Evolutionary conservation across 352 stramenopile species (phyloP).

Genomic region (Lagenidium giganteum): DNA sequence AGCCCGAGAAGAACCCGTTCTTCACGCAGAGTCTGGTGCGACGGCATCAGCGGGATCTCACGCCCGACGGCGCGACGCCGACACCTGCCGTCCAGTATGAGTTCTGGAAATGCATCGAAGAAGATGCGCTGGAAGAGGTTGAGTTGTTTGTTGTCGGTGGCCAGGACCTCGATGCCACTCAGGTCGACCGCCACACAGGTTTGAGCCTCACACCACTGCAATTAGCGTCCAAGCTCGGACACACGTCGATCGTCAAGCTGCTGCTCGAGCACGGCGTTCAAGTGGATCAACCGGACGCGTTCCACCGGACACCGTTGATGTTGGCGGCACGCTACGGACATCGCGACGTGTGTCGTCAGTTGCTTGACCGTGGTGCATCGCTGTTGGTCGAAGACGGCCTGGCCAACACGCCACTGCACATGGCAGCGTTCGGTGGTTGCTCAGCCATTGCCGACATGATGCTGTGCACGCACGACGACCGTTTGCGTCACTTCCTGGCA

Average conservation of each 20-base stretch:
- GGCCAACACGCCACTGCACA: constrained; percentile 64
- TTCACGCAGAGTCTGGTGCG: constrained; percentile 44
- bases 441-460: constrained; percentile 32
- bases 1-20: constrained; percentile 40
- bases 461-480: constrained; percentile 39
- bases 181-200: constrained; percentile 29
- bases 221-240: constrained; percentile 42
- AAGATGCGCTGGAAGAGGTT: constrained; percentile 32
- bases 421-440: constrained; percentile 53
- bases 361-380: constrained; percentile 34
- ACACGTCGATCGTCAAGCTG: constrained; percentile 32
- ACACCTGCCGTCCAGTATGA: constrained; percentile 19
- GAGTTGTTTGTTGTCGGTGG: constrained; percentile 65
- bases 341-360: constrained; percentile 35
- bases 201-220: constrained; percentile 43
- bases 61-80: constrained; percentile 3
- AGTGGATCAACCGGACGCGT: constrained; percentile 42
- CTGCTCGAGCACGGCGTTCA: constrained; percentile 38
- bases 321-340: constrained; percentile 49
- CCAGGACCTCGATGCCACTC: constrained; percentile 46
- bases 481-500: constrained; percentile 36
- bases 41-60: neutral
- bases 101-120: constrained; percentile 42
- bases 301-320: constrained; percentile 52
- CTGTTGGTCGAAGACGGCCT: constrained; percentile 51